Base-by-base conservation (phyloP, 768 basidiomycete species). In the Neoboletus brunneissimus region DNA sequence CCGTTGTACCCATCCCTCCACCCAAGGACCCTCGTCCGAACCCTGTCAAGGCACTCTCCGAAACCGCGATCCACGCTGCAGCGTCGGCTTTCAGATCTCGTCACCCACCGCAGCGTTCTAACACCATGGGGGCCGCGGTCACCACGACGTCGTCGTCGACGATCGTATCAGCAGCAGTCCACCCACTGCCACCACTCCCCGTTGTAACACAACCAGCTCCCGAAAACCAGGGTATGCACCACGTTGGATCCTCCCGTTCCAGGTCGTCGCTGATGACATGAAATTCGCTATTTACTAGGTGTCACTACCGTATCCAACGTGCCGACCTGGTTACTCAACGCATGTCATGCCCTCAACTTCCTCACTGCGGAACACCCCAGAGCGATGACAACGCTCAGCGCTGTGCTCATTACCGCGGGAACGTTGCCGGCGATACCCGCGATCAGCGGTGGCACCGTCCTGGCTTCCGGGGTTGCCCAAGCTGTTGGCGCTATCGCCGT, bases 401-500 rank as follows among this genome's bases (percentile, higher is more conserved):
- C 89, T 8, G 83, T 91, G 51, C 80, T 91, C 56, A 88, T 91
- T 66, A 89, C 88, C 3, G 86, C 86, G 32, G 89, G 89, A 35
- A 84, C 86, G 32, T 76, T 91, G 42, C 89, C 89, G 1, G 73
- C 87, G 0, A 80, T 91, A 32, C 89, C 89, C 22, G 87, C 79
- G 2, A 81, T 91, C 64, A 77, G 77, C 48, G 88, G 88, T 22
- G 89, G 89, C 11, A 85, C 86, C 0, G 75, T 88, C 49, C 76
- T 91, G 35, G 89, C 89, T 11, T 81, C 87, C 16, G 79, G 84
- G 13, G 85, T 89, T 15, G 87, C 83, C 15, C 89, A 91, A 61
- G 89, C 89, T 1, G 84, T 88, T 25, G 89, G 89, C 11, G 88
- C 88, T 1, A 84, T 91, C 56, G 89, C 88, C 1, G 80, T 91